These are phyloP conservation scores for Fomitopsis pulvina DNA, from an alignment of 768 basidiomycete genomes.

Conservation along the genomic window DNA sequence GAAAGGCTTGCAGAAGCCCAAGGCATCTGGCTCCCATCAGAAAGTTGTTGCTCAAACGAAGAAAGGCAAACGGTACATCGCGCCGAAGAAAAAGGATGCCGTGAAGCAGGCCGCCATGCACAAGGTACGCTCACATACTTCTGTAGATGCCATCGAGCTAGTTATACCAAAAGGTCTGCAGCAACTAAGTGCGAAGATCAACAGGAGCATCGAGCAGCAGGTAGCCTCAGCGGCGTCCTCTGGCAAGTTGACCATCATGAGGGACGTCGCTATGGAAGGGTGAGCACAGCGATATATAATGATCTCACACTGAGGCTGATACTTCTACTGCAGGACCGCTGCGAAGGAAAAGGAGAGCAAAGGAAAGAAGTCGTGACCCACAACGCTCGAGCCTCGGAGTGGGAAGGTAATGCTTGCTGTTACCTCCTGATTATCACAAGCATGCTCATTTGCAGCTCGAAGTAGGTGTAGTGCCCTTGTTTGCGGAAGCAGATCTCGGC, in stretches of 20 bases:
- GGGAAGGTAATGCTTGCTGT: too few relatives aligned
- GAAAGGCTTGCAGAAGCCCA: slow-evolving; percentile 62
- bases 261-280: slow-evolving; percentile 45
- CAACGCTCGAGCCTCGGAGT: too few relatives aligned
- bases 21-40: slow-evolving; percentile 42
- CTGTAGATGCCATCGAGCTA: neutral
- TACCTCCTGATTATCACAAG: neutral
- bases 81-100: slow-evolving; percentile 73
- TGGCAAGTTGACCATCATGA: slow-evolving; percentile 93
- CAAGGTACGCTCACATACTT: slow-evolving; percentile 41
- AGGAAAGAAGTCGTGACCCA: slow-evolving; percentile 14
- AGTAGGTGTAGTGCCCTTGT: too few relatives aligned
- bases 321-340: slow-evolving; percentile 6
- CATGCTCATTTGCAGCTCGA: too few relatives aligned
- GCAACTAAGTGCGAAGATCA: slow-evolving; percentile 87
- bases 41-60: slow-evolving; percentile 67
- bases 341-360: slow-evolving; percentile 12
- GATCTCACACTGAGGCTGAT: neutral
- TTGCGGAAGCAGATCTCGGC: too few relatives aligned
- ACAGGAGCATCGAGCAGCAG: slow-evolving; percentile 85
- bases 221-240: slow-evolving; percentile 85
- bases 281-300: slow-evolving; percentile 10
- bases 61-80: slow-evolving; percentile 71
- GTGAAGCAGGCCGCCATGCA: slow-evolving; percentile 75
- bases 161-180: slow-evolving; percentile 21